Conservation (phyloP, 257 asterid species). For the Paulownia fortunei region DNA sequence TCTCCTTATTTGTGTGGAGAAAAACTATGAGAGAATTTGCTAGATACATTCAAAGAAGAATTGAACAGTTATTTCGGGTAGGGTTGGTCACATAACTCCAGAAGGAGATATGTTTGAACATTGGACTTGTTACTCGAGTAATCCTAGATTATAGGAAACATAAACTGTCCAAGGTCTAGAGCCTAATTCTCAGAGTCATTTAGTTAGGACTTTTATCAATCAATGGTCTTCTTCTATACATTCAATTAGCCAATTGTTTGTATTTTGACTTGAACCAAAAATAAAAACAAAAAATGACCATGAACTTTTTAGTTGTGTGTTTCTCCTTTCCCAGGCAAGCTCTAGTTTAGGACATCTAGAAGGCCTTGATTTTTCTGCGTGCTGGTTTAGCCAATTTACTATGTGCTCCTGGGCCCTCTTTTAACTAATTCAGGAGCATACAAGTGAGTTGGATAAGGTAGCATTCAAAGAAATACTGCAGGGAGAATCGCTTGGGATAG, state of each 20-base stretch:
- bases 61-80: not conserved
- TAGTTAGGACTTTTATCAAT: not conserved
- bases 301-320: not conserved
- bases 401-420: not conserved
- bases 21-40: not conserved
- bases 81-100: not conserved
- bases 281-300: not conserved
- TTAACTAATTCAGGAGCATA: not conserved
- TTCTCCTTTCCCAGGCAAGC: slow-evolving; percentile 1
- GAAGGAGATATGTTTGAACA: slow-evolving; percentile 1
- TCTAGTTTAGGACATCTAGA: not conserved
- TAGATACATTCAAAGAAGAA: not conserved
- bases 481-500: not conserved
- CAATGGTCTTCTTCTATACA: not conserved
- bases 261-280: not conserved
- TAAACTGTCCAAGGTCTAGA: not conserved
- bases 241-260: not conserved
- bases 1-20: not conserved
- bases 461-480: not conserved
- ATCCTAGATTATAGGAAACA: not conserved
- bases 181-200: not conserved
- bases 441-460: not conserved
- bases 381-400: not conserved
- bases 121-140: not conserved
- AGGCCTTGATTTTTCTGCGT: not conserved